Evolutionary conservation across 129 eudicot species (phyloP).

Genomic region (Lactuca sativa): DNA sequence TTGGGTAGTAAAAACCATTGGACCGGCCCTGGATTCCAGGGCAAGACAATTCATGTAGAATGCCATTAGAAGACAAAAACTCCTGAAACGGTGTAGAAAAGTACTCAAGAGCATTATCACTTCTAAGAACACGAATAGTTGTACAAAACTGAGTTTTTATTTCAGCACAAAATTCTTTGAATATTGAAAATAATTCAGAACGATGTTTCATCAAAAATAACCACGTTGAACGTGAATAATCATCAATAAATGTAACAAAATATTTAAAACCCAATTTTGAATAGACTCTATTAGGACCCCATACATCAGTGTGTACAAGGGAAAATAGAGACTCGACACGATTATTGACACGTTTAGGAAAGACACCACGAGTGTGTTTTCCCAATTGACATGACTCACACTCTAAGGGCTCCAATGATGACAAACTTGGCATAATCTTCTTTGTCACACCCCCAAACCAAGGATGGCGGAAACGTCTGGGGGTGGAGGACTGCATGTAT

Average conservation of each 20-base stretch:
- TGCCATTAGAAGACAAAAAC: neutral
- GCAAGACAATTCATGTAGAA: neutral
- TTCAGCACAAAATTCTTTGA: neutral
- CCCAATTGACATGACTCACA: neutral
- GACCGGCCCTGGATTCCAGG: no score
- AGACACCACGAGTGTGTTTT: neutral
- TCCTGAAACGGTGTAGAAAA: neutral
- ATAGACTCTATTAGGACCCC: neutral
- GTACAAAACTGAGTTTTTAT: neutral
- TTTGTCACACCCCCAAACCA: no score
- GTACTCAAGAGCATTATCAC: neutral
- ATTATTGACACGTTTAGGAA: neutral
- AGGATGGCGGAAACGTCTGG: no score
- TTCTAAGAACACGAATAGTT: neutral
- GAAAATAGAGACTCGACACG: neutral
- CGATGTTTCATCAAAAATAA: neutral
- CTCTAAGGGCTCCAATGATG: neutral
- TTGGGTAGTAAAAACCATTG: no score
- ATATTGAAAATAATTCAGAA: neutral
- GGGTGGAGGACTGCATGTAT: no score
- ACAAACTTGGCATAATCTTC: neutral
- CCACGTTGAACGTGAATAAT: neutral
- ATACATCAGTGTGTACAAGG: neutral
- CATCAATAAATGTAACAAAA: neutral
- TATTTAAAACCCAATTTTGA: neutral